Percentiles rank a stretch among this genome's conserved stretches.
These are phyloP conservation scores for Russula vinacea DNA, from an alignment of 768 basidiomycete species.

Conservation along the genomic window DNA sequence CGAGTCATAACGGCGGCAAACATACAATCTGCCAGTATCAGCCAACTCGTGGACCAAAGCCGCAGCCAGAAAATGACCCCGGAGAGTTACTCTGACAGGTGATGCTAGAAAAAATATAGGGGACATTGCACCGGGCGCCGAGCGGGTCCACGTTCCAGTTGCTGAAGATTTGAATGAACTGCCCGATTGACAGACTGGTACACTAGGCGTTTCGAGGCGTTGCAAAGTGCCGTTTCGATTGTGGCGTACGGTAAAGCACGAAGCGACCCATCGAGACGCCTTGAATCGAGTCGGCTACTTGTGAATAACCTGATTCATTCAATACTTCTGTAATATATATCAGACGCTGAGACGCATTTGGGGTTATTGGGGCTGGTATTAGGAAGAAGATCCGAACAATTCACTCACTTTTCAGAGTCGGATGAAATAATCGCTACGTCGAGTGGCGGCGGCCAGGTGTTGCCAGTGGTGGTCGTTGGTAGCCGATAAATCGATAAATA, in stretches of 20 bases:
- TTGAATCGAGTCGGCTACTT: no score
- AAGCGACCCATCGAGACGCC: no score
- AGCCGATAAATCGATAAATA: constrained; percentile 4
- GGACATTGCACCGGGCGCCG: no score
- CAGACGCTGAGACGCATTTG: neutral
- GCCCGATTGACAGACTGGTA: no score
- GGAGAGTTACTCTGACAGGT: neutral
- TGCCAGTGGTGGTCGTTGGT: neutral
- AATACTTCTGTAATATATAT: neutral
- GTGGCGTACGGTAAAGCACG: no score
- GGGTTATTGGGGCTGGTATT: neutral
- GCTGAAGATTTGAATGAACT: no score
- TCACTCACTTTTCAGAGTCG: neutral
- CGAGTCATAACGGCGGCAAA: constrained; percentile 4
- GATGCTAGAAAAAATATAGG: neutral
- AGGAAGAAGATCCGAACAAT: neutral
- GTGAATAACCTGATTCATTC: neutral
- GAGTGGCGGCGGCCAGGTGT: neutral
- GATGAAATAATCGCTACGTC: neutral
- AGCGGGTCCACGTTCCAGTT: neutral
- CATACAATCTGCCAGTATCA: no score
- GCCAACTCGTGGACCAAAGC: neutral
- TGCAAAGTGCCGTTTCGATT: no score
- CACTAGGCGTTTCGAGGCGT: no score
- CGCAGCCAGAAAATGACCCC: neutral